Conservation (phyloP, 352 stramenopile species). For the Phytophthora rubi region DNA sequence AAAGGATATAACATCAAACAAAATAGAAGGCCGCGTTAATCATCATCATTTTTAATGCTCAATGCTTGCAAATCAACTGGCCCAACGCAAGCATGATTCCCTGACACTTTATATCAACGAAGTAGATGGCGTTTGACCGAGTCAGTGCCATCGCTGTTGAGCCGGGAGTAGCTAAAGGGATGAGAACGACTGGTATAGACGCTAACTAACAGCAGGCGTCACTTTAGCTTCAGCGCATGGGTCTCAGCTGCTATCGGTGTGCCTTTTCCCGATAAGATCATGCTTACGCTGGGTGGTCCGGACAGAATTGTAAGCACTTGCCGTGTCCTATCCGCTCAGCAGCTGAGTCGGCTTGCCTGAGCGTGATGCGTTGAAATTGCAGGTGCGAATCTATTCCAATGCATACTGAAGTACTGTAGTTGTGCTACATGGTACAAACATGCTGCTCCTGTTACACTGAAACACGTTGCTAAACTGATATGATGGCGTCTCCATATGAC, state of each 20-base stretch:
- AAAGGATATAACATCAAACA: no score
- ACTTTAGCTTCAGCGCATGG: not conserved
- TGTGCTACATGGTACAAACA: not conserved
- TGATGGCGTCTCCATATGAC: not conserved
- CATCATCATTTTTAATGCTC: no score
- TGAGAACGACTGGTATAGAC: constrained; percentile 3
- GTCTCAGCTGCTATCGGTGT: not conserved
- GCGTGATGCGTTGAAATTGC: not conserved
- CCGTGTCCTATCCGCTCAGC: constrained; percentile 22
- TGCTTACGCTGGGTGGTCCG: not conserved
- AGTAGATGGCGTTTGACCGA: no score
- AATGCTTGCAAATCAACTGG: no score
- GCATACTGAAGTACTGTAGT: no score
- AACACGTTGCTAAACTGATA: not conserved
- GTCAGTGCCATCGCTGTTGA: no score
- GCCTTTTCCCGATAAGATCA: constrained; percentile 5
- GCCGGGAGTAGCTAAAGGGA: no score
- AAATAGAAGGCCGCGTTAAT: no score
- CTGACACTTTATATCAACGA: no score
- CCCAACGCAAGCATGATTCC: no score
- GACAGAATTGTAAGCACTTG: constrained; percentile 21
- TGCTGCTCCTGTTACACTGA: not conserved
- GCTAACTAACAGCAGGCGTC: constrained; percentile 4
- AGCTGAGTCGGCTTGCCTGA: not conserved
- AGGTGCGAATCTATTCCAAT: no score